Conservation (phyloP, 306 rosid genomes). For the Cucurbita argyrosperma region DNA sequence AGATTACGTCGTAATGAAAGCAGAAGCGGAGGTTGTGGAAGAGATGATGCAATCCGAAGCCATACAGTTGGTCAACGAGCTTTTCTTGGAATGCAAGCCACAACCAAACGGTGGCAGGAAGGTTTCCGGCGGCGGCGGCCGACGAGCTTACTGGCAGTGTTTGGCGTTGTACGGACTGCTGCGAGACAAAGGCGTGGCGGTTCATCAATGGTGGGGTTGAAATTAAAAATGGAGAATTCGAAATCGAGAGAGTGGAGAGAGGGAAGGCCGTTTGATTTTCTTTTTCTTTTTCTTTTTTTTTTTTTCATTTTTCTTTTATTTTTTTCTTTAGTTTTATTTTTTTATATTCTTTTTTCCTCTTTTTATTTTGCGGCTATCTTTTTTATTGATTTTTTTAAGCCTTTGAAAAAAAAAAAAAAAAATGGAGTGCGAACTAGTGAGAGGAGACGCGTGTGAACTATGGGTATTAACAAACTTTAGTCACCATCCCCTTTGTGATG, state of each 20-base stretch:
- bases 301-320: neutral
- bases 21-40: constrained; percentile 65
- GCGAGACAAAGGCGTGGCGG: constrained; percentile 80
- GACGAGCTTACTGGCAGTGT: constrained; percentile 77
- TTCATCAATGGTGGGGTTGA: constrained; percentile 92
- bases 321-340: neutral
- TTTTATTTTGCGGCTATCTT: no score
- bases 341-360: no score
- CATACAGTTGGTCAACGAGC: constrained; percentile 54
- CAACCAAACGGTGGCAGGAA: constrained; percentile 3
- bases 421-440: neutral
- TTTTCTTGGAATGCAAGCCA: constrained; percentile 79
- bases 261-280: neutral
- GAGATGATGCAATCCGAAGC: constrained; percentile 44
- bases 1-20: constrained; percentile 84
- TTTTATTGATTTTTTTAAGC: neutral
- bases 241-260: neutral
- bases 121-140: constrained; percentile 12
- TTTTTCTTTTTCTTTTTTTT: neutral
- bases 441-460: neutral
- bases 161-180: constrained; percentile 66
- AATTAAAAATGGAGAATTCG: neutral
- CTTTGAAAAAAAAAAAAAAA: neutral
- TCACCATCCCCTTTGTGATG: neutral
- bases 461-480: neutral